phyloP scores from a whole-genome alignment of 768 basidiomycete genomes.

The Mycena pura region DNA sequence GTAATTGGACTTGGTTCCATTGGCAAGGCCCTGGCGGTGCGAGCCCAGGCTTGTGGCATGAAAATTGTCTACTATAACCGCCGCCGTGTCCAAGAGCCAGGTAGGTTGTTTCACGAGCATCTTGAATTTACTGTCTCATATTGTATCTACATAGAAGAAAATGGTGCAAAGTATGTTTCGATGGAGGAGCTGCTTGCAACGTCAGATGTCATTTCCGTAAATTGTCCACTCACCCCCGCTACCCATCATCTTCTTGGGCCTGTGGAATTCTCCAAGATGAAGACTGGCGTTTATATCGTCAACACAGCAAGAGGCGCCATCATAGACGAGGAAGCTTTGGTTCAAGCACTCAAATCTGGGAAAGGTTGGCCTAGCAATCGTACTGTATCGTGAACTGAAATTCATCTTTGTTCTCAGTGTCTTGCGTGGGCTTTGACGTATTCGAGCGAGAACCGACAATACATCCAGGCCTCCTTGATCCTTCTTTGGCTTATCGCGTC shows the following conservation, averaged over 20 bases:
- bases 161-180: conserved; percentile 23
- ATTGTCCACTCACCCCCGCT: conserved; percentile 27
- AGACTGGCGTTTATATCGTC: conserved; percentile 50
- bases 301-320: conserved; percentile 59
- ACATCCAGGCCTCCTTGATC: conserved; percentile 26
- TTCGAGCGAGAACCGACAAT: conserved; percentile 27
- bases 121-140: neutral
- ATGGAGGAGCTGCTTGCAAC: conserved; percentile 26
- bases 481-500: conserved; percentile 16
- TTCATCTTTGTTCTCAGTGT: conserved; percentile 5
- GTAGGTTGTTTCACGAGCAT: neutral
- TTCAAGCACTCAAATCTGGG: conserved; percentile 44
- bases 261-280: conserved; percentile 39
- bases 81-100: conserved; percentile 18
- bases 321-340: conserved; percentile 52
- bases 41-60: conserved; percentile 31
- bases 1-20: conserved; percentile 31
- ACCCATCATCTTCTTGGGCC: conserved; percentile 29
- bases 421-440: conserved; percentile 26
- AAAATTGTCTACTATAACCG: conserved; percentile 31
- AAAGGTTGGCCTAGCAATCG: conserved; percentile 19
- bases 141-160: conserved; percentile 21
- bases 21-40: conserved; percentile 26
- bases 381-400: neutral
- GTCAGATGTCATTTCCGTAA: conserved; percentile 30